A percentile compares a stretch with the other conserved stretches of the same genome.
phyloP scores from a whole-genome alignment of 768 basidiomycete species.

The Boletus patriciae region DNA sequence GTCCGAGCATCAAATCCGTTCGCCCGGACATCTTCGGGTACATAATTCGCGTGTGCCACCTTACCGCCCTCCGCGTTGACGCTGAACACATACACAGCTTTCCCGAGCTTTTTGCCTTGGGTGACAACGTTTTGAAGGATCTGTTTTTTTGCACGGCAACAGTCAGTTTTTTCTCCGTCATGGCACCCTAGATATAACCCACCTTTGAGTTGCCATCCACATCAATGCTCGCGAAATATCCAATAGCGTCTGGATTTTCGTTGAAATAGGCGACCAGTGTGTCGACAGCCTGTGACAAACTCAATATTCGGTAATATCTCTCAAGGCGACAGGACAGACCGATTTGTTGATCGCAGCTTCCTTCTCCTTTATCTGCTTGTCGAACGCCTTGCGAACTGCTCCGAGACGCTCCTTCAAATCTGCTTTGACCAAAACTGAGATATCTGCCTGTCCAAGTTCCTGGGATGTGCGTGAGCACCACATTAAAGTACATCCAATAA shows the following conservation, averaged over 20 bases:
- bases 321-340: slow-evolving; percentile 41
- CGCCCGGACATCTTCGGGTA: slow-evolving; percentile 61
- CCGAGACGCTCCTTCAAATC: slow-evolving; percentile 74
- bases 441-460: slow-evolving; percentile 89
- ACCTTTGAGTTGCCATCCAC: slow-evolving; percentile 89
- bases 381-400: slow-evolving; percentile 75
- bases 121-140: slow-evolving; percentile 72
- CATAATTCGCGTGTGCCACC: slow-evolving; percentile 85
- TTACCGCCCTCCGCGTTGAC: slow-evolving; percentile 66
- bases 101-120: slow-evolving; percentile 78
- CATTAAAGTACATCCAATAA: neutral
- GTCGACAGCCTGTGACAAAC: slow-evolving; percentile 60
- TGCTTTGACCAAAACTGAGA: slow-evolving; percentile 81
- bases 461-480: slow-evolving; percentile 32
- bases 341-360: slow-evolving; percentile 75
- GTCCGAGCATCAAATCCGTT: slow-evolving; percentile 77
- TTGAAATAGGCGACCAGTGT: slow-evolving; percentile 70
- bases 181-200: neutral
- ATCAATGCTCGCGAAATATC: slow-evolving; percentile 69
- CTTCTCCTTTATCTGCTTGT: slow-evolving; percentile 81
- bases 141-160: slow-evolving; percentile 35
- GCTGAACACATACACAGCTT: slow-evolving; percentile 88
- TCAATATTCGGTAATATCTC: neutral
- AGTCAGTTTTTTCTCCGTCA: neutral
- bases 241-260: slow-evolving; percentile 66